Conservation (phyloP, 2,329 filamentous ascomycete species). For the Nemania sp. region DNA sequence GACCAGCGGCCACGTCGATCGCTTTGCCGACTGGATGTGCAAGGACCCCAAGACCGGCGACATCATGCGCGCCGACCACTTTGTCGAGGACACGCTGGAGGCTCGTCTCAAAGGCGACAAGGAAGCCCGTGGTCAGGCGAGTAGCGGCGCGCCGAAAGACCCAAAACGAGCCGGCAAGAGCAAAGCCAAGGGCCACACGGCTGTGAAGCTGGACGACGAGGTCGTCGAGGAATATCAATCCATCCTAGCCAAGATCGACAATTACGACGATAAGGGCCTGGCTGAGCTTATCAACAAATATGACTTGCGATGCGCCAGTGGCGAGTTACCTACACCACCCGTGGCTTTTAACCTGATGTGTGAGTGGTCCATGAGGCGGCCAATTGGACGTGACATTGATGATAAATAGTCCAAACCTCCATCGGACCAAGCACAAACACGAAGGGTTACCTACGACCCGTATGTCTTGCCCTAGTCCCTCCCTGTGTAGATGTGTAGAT, state of each 20-base stretch:
- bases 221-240: slow-evolving; percentile 90
- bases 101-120: slow-evolving; percentile 85
- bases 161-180: slow-evolving; percentile 78
- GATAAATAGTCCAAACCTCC: too few species aligned
- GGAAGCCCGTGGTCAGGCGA: slow-evolving; percentile 82
- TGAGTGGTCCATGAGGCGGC: too few species aligned
- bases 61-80: slow-evolving; percentile 92
- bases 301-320: slow-evolving; percentile 83
- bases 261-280: slow-evolving; percentile 86
- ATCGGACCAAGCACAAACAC: too few species aligned
- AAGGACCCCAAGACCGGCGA: slow-evolving; percentile 98
- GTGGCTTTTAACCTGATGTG: slow-evolving; percentile 99
- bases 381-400: too few species aligned
- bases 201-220: slow-evolving; percentile 83
- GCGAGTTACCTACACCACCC: slow-evolving; percentile 74
- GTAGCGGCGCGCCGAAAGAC: slow-evolving; percentile 74
- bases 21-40: slow-evolving; percentile 99
- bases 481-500: too few species aligned
- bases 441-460: too few species aligned
- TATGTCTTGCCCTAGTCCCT: too few species aligned
- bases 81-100: slow-evolving; percentile 94
- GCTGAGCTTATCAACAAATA: slow-evolving; percentile 88
- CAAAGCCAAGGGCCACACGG: slow-evolving; percentile 78
- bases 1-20: slow-evolving; percentile 95
- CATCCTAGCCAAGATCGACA: slow-evolving; percentile 89